Evolutionary conservation across 768 basidiomycete genomes (phyloP).

Genomic region (Phaffia tasmanica): DNA sequence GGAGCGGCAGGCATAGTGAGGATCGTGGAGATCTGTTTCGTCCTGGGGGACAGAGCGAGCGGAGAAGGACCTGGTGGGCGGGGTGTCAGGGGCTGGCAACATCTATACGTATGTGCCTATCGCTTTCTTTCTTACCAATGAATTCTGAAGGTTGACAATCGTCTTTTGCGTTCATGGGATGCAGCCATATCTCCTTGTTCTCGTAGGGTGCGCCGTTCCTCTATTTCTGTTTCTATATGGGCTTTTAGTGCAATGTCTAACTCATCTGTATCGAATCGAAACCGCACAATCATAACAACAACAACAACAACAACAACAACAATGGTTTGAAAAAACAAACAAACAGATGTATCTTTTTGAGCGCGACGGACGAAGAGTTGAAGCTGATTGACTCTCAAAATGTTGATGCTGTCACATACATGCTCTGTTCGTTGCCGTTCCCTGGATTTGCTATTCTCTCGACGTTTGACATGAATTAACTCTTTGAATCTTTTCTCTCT

Average conservation of each 20-base stretch:
- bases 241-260: no score
- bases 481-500: no score
- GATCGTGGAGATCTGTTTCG: slow-evolving; percentile 73
- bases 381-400: slow-evolving; percentile 49
- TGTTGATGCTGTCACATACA: slow-evolving; percentile 22
- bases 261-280: no score
- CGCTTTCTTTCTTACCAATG: no score
- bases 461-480: no score
- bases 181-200: slow-evolving; percentile 13
- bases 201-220: slow-evolving; percentile 6
- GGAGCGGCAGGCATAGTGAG: slow-evolving; percentile 71
- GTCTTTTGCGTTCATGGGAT: not conserved
- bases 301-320: no score
- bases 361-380: slow-evolving; percentile 85
- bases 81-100: slow-evolving; percentile 16
- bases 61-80: slow-evolving; percentile 19
- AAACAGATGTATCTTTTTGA: slow-evolving; percentile 69
- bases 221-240: no score
- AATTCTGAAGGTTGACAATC: no score
- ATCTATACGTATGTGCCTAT: slow-evolving; percentile 11
- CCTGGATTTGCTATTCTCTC: not conserved
- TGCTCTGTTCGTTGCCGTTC: slow-evolving; percentile 14
- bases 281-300: no score
- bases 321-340: no score
- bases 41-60: slow-evolving; percentile 40